Evolutionary conservation across 2,329 filamentous ascomycete genomes (phyloP).

Genomic region (Trichoderma brevicompactum): DNA sequence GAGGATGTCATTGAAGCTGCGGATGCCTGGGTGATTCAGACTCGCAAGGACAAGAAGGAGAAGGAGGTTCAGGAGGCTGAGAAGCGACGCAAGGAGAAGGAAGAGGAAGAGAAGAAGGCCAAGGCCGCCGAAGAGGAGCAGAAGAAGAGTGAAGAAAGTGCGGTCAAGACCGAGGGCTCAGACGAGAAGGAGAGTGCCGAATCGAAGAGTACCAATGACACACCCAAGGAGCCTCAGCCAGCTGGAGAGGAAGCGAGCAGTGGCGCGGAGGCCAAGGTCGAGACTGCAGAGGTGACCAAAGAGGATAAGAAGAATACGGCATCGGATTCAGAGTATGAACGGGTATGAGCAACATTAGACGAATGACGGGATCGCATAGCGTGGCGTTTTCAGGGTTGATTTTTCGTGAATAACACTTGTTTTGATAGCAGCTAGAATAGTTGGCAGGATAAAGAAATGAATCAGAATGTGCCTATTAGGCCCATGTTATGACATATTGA

Average conservation of each 20-base stretch:
- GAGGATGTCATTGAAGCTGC: constrained; percentile 52
- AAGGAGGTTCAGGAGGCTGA: constrained; percentile 50
- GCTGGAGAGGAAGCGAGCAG: background rate
- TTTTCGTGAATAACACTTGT: background rate
- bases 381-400: constrained; percentile 22
- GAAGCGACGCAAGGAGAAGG: constrained; percentile 45
- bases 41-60: constrained; percentile 54
- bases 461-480: background rate
- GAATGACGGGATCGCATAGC: constrained; percentile 18
- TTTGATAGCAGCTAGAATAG: constrained; percentile 1
- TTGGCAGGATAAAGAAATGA: background rate
- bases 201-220: background rate
- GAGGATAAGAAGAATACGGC: constrained; percentile 37
- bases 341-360: constrained; percentile 1
- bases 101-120: constrained; percentile 41
- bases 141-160: constrained; percentile 36
- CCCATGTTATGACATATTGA: background rate
- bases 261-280: constrained; percentile 23
- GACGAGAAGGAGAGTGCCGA: constrained; percentile 32
- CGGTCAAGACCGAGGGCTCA: constrained; percentile 33
- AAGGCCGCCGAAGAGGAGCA: constrained; percentile 40
- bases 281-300: constrained; percentile 15
- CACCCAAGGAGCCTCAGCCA: constrained; percentile 11
- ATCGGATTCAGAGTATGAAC: constrained; percentile 44
- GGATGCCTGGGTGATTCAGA: constrained; percentile 55